Evolutionary conservation across 768 basidiomycete species (phyloP).

Genomic region (Pleurotus tuber-regium): DNA sequence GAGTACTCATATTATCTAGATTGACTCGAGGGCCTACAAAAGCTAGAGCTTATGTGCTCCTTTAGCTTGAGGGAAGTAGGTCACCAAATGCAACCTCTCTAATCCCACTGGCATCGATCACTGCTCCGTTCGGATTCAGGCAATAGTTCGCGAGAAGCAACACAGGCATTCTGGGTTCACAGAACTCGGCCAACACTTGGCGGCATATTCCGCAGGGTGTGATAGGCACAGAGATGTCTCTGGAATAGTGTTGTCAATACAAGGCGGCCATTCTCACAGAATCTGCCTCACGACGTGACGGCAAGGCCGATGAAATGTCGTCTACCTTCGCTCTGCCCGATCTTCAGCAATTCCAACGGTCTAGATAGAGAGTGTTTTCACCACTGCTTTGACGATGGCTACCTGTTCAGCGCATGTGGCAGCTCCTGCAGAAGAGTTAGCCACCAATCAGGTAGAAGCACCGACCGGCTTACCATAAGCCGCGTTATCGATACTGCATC

Average conservation of each 20-base stretch:
- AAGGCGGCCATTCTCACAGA: neutral
- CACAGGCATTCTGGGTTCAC: constrained; percentile 2
- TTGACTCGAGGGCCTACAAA: too few relatives aligned
- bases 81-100: neutral
- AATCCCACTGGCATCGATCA: neutral
- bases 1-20: too few relatives aligned
- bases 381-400: neutral
- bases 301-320: neutral
- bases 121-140: neutral
- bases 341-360: too few relatives aligned
- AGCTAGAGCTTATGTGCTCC: neutral
- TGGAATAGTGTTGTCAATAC: neutral
- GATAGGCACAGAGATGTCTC: neutral
- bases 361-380: too few relatives aligned
- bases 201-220: constrained; percentile 2
- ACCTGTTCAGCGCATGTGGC: neutral
- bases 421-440: neutral
- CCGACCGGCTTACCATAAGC: neutral
- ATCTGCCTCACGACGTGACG: neutral
- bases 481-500: neutral
- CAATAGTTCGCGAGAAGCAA: neutral
- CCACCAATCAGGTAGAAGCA: neutral
- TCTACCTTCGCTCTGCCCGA: neutral
- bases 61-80: neutral
- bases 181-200: neutral